Evolutionary conservation across 139 green algal genomes (phyloP).

Genomic region (Klebsormidium nitens): DNA sequence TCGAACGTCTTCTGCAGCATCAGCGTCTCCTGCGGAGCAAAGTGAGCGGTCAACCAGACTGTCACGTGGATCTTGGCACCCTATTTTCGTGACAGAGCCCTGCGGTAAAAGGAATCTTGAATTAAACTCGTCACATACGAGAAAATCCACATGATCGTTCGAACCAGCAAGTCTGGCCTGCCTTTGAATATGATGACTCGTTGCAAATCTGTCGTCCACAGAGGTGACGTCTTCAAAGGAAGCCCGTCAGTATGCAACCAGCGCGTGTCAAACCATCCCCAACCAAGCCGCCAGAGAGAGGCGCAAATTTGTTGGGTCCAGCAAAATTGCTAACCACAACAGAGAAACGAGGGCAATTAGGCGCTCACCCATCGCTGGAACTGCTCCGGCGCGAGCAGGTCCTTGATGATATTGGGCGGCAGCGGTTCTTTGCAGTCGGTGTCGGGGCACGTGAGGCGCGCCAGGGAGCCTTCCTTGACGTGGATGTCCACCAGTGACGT

Average conservation of each 20-base stretch:
- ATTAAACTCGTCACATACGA: background rate
- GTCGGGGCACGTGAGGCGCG: slow-evolving; percentile 62
- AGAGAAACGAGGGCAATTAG: background rate
- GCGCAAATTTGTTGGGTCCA: too few species aligned
- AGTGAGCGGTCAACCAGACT: too few species aligned
- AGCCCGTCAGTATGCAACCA: too few species aligned
- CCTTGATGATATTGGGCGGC: slow-evolving; percentile 18
- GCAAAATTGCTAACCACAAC: too few species aligned
- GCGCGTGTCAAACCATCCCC: too few species aligned
- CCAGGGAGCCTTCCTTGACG: slow-evolving; percentile 57
- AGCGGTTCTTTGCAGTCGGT: slow-evolving; percentile 53
- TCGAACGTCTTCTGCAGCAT: slow-evolving; percentile 66
- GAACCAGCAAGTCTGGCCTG: background rate
- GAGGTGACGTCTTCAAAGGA: too few species aligned
- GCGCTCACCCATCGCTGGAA: slow-evolving; percentile 49
- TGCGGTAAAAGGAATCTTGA: too few species aligned
- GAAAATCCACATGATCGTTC: background rate
- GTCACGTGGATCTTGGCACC: too few species aligned
- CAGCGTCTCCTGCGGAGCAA: slow-evolving; percentile 50
- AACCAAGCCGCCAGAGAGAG: too few species aligned
- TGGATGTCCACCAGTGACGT: slow-evolving; percentile 38
- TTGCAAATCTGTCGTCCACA: too few species aligned
- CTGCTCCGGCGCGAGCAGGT: slow-evolving; percentile 32
- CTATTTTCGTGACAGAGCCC: too few species aligned
- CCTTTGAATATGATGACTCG: too few species aligned